Evolutionary conservation across 2,329 filamentous ascomycete species (phyloP), one percentile per base, ranked within the genome.

Genomic region (Zalaria obscura): DNA sequence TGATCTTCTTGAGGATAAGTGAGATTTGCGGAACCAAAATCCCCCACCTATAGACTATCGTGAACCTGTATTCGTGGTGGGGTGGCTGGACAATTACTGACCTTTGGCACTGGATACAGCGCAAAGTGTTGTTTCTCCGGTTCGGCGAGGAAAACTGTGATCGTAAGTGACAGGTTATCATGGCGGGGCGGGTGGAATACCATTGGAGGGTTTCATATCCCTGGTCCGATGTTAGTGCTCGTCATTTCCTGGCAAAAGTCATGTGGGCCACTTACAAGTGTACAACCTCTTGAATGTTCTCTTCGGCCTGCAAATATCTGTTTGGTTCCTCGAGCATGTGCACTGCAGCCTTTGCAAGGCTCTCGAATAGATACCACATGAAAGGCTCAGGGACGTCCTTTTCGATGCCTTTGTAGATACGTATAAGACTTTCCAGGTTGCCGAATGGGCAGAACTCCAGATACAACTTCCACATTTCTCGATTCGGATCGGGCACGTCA

Each of bases 311-410:
- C 18, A 18, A 18, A 18, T 18, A 18, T 18, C 18, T 18, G 18
- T 18, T 18, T 18, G 18, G 18, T 18, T 18, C 18, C 18, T 18
- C 18, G 18, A 18, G 18, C 40, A 41, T 41, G 4, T 18, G 35
- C 3, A 28, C 18, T 8, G 31, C 34, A 9, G 35, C 40, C 35
- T 38, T 41, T 5, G 40, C 40, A 9, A 41, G 25, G 5, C 35
- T 32, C n/a, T 38, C 35, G 11, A 41, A 41, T 29, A 41, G 25
- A 4, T 37, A 37, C 40, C 40, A 41, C 6, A 41, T 8, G 25
- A 41, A 41, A 7, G 35, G 27, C 10, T 41, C 40, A 3, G 40
- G 18, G 25, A 41, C 3, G 4, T 25, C 29, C 18, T 18, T 18
- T 18, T 18, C 18, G 18, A 18, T 18, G 18, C 18, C 18, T 18